Evolutionary conservation across 768 basidiomycete species (phyloP), one percentile per base, ranked within the genome.

Genomic region (Pulveroboletus sp.): DNA sequence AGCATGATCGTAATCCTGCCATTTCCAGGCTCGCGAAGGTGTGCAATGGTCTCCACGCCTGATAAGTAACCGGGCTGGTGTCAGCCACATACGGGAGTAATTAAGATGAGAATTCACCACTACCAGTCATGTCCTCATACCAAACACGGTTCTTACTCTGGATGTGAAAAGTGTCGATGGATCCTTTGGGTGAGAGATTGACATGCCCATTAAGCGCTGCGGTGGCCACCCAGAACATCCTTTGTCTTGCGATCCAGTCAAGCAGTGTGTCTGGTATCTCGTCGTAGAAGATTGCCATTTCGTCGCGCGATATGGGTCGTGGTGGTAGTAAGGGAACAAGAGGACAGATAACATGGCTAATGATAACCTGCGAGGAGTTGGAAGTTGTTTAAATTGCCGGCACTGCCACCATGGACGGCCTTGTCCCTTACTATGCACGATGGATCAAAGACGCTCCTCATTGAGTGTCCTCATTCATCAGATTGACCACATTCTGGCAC

Each of bases 51-150:
- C 62, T 83, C 82, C 33, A 75, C 57, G 9, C 81, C 79, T 82
- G n/a, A n/a, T n/a, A n/a, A n/a, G n/a, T n/a, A n/a, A 40, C 20
- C 13, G 52, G 17, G 45, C 20, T 8, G 19, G 20, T 23, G 10
- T 53, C 13, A 41, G 37, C 19, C 5, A 4, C n/a, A 7, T 12
- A 20, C 5, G 13, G 23, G 14, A 10, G 44, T 39, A 20, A 41
- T 19, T 4, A 37, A 35, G 36, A 12, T 1, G 13, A 23, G n/a
- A 17, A 69, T 74, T 35, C 50, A 83, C 84, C 84, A 51, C 82
- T 81, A 9, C 86, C 86, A 17, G 79, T 81, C 38, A 85, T 71
- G 60, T 88, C 85, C 58, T 88, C 84, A 53, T 88, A 88, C 86
- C 85, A 87, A 2, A 83, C 80, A 39, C 65, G 69, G 35, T 71